Base-by-base conservation (phyloP, 352 stramenopile species). In the Globisporangium spinosum region DNA sequence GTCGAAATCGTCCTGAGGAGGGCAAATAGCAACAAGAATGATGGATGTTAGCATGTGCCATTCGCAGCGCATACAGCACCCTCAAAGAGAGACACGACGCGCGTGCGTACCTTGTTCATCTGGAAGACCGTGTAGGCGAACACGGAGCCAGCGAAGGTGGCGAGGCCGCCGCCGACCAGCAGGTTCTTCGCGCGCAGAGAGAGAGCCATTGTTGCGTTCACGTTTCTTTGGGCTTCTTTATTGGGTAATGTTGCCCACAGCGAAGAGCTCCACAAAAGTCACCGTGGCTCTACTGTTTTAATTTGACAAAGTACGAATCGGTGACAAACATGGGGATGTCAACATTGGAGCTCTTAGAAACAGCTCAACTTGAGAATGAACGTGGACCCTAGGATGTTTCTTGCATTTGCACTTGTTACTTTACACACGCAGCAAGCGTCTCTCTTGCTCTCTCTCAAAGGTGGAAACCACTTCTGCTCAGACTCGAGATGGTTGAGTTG, bases 61-160 rank as follows among this genome's bases (percentile, higher is more conserved):
- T 59, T 40, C 27, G 54, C 60, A 55, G 35, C 64, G 5, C 47
- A 29, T 8, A 58, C 17, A 1, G 53, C 43, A 23, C 38, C 32
- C 13, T 35, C 27, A 13, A 54, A 53, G 20, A 22, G 62, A 22
- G 51, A 40, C 23, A 2, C n/a, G 15, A 17, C 2, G 23, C 22
- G 29, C 55, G 29, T 20, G 47, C 67, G 58, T 72, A 94, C 86
- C 74, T 87, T 86, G 73, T 77, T 89, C 84, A 94, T 90, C 73
- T 94, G 79, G 64, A 83, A 76, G 56, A 94, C 82, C 35, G 86
- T 93, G 74, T 94, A 94, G 29, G 72, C 68, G 49, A 93, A 94
- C 58, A 94, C 77, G 34, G 82, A 70, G 61, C 75, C 70, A 49
- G 81, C 78, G 64, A 94, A 94, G 9, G 79, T 78, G 49, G 72